phyloP scores from a whole-genome alignment of 1,284 basidiomycete species.

The Cutaneotrichosporon mucoides region DNA sequence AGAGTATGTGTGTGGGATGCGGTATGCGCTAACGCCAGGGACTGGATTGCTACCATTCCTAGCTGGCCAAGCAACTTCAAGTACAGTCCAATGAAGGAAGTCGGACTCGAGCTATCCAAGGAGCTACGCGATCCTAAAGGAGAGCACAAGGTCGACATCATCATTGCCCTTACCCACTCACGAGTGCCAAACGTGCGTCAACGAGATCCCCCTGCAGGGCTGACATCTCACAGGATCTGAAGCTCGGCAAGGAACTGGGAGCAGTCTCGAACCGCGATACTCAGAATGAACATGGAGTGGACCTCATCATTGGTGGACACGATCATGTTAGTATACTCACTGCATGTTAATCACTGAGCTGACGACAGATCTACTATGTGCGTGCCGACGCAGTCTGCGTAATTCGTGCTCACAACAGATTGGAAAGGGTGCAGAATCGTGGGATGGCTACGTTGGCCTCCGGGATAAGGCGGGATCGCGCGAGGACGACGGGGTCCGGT shows the following conservation, averaged over 20 bases:
- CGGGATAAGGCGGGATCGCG: slow-evolving; percentile 65
- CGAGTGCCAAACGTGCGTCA: slow-evolving; percentile 60
- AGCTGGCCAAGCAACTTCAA: slow-evolving; percentile 72
- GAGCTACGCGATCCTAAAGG: slow-evolving; percentile 67
- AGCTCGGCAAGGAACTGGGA: slow-evolving; percentile 61
- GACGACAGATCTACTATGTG: slow-evolving; percentile 36
- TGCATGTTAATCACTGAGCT: not conserved
- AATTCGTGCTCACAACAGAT: slow-evolving; percentile 53
- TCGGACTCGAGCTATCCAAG: slow-evolving; percentile 62
- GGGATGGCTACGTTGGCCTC: slow-evolving; percentile 65
- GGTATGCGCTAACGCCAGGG: slow-evolving; percentile 48
- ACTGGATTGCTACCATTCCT: slow-evolving; percentile 81
- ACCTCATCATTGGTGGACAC: slow-evolving; percentile 82
- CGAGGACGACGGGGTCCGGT: slow-evolving; percentile 65
- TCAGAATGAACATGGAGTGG: slow-evolving; percentile 65
- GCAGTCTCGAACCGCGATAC: slow-evolving; percentile 55
- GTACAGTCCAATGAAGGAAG: slow-evolving; percentile 65
- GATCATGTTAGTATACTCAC: slow-evolving; percentile 59
- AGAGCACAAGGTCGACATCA: slow-evolving; percentile 65
- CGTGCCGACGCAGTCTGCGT: not conserved
- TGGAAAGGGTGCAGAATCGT: slow-evolving; percentile 66
- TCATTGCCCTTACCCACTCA: slow-evolving; percentile 78
- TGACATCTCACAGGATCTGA: slow-evolving; percentile 58
- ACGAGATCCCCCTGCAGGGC: slow-evolving; percentile 18
- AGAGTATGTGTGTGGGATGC: slow-evolving; percentile 54